Base-by-base conservation (phyloP, 2,329 filamentous ascomycete species). In the Colletotrichum euphorbiae region DNA sequence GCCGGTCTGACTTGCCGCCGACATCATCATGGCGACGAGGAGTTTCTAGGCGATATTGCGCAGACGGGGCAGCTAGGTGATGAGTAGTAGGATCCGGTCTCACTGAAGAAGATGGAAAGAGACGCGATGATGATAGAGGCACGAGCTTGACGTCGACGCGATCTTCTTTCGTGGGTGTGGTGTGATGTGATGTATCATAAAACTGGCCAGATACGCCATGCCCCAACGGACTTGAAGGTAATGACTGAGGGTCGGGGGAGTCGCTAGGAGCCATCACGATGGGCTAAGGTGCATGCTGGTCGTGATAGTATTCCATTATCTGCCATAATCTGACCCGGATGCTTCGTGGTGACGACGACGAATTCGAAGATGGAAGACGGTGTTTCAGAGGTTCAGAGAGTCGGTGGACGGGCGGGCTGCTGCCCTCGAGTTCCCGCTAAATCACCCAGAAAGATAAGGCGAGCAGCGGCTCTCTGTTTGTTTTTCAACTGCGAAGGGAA, bases 301-400 rank as follows among this genome's bases (percentile, higher is more conserved):
- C 33, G 66, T 65, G 66, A 42, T 50, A 60, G 31, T 60, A 54
- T 69, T 57, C 66, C 66, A 69, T 69, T 51, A 55, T 69, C 31
- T 28, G 33, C 28, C 48, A 33, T 17, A n/a, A 31, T n/a, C 48
- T 51, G 28, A n/a, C n/a, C n/a, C n/a, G n/a, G n/a, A 5, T n/a
- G 24, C 36, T 38, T 17, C 21, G n/a, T n/a, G 21, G 24, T 15
- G 31, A n/a, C 48, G 15, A 51, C 48, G 48, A 51, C 48, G 48
- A 33, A 24, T 54, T n/a, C 28, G 33, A 54, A n/a, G 31, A 36
- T n/a, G 51, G n/a, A 36, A 15, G 48, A 31, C 48, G 15, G 31
- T 51, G 33, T 51, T 17, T 51, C 48, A 3, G 21, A n/a, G n/a
- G 6, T 19, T 42, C 21, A 50, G 48, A n/a, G n/a, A 31, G 48